phyloP scores from a whole-genome alignment of 2,329 filamentous ascomycete species.

The Pseudogymnoascus verrucosus region DNA sequence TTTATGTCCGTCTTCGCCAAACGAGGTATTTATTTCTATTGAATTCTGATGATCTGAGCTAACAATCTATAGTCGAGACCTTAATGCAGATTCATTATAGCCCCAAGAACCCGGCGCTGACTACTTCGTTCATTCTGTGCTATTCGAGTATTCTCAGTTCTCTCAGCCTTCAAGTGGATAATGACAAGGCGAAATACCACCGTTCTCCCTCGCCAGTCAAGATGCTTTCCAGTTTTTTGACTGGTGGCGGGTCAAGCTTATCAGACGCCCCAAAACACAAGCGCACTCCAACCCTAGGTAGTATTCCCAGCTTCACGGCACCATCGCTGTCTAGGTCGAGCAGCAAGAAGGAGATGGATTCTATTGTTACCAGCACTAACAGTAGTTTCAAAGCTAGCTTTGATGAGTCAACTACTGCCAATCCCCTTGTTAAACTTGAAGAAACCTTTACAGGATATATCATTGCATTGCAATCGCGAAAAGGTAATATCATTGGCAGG shows the following conservation, averaged over 20 bases:
- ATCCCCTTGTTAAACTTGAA: constrained; percentile 66
- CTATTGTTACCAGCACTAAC: constrained; percentile 18
- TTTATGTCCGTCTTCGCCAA: constrained; percentile 69
- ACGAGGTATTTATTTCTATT: constrained; percentile 46
- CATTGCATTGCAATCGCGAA: constrained; percentile 72
- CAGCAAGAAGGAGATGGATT: constrained; percentile 19
- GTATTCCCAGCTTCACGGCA: constrained; percentile 35
- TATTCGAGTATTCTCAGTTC: constrained; percentile 70
- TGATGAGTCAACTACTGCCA: constrained; percentile 50
- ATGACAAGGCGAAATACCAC: constrained; percentile 59
- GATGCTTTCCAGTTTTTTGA: constrained; percentile 74
- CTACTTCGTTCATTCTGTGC: constrained; percentile 64
- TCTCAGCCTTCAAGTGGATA: constrained; percentile 54
- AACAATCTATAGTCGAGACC: constrained; percentile 53
- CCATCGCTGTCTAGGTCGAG: constrained; percentile 21
- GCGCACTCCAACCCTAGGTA: constrained; percentile 31
- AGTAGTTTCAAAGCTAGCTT: constrained; percentile 31
- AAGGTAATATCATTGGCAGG: constrained; percentile 77
- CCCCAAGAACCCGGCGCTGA: constrained; percentile 54
- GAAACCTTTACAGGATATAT: constrained; percentile 80
- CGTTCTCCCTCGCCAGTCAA: constrained; percentile 84
- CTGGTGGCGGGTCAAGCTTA: constrained; percentile 45
- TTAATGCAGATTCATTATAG: constrained; percentile 64
- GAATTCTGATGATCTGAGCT: constrained; percentile 20
- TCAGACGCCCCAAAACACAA: constrained; percentile 27